phyloP scores from a whole-genome alignment of 2,329 filamentous ascomycete genomes.

The Pochonia chlamydosporia region DNA sequence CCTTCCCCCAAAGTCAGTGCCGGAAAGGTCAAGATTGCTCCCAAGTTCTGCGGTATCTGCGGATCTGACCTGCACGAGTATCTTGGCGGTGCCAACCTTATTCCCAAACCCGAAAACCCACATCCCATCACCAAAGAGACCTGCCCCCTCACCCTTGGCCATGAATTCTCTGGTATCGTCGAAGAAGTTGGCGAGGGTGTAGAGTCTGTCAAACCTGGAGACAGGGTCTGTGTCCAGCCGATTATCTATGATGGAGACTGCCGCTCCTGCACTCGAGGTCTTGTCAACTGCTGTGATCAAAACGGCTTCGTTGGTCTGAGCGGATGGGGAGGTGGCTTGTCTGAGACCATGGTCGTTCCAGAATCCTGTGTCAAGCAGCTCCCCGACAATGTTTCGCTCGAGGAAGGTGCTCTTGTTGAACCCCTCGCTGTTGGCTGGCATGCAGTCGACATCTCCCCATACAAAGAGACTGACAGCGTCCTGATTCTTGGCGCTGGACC shows the following conservation, averaged over 20 bases:
- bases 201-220: conserved; percentile 41
- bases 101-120: conserved; percentile 36
- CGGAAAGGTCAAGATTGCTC: conserved; percentile 40
- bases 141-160: conserved; percentile 56
- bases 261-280: conserved; percentile 43
- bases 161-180: conserved; percentile 59
- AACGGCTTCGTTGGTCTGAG: conserved; percentile 26
- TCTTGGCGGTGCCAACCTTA: conserved; percentile 26
- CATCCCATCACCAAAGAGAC: conserved; percentile 53
- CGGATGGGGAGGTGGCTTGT: conserved; percentile 48
- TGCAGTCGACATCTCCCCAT: conserved; percentile 38
- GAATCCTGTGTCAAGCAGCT: conserved; percentile 41
- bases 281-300: conserved; percentile 52
- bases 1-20: conserved; percentile 33
- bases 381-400: conserved; percentile 41
- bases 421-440: conserved; percentile 42
- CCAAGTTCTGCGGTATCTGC: conserved; percentile 44
- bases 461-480: conserved; percentile 35
- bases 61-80: conserved; percentile 30
- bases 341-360: conserved; percentile 47
- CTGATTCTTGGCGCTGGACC: conserved; percentile 45
- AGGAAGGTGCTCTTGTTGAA: conserved; percentile 48
- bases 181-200: conserved; percentile 50
- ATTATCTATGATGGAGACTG: conserved; percentile 53
- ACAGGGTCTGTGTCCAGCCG: conserved; percentile 54